These are phyloP conservation scores for Sporisorium exsertum DNA, from an alignment of 1,284 basidiomycete genomes.

Conservation along the genomic window DNA sequence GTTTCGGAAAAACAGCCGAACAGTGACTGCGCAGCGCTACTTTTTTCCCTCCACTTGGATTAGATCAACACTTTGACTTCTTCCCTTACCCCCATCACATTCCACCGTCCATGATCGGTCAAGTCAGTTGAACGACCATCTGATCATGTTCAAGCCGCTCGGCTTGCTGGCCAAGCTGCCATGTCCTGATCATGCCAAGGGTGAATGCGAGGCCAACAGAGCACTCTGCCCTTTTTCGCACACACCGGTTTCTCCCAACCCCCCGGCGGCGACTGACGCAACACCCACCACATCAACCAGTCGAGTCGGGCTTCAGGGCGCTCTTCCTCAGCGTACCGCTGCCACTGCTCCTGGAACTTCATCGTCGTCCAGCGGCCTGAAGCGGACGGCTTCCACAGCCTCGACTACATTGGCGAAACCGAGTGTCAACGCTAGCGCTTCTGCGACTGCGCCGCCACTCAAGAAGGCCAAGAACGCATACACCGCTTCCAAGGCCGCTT, in stretches of 20 bases:
- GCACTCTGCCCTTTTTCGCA: slow-evolving; percentile 54
- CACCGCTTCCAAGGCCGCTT: slow-evolving; percentile 15
- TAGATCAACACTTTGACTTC: neutral
- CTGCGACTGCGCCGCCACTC: slow-evolving; percentile 20
- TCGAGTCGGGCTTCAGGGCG: slow-evolving; percentile 9
- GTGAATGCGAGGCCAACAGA: slow-evolving; percentile 47
- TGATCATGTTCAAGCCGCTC: slow-evolving; percentile 55
- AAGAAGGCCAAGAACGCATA: slow-evolving; percentile 53
- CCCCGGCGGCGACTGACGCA: neutral
- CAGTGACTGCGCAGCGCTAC: neutral
- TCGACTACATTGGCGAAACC: slow-evolving; percentile 6
- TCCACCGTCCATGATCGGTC: neutral
- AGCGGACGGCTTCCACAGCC: slow-evolving; percentile 18
- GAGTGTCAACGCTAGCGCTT: neutral
- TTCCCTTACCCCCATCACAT: neutral
- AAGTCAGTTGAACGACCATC: neutral
- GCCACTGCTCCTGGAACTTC: neutral
- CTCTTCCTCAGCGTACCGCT: neutral
- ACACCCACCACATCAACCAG: slow-evolving; percentile 20
- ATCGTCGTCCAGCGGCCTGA: slow-evolving; percentile 2
- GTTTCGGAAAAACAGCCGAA: neutral
- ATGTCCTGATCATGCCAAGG: slow-evolving; percentile 54
- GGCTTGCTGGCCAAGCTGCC: slow-evolving; percentile 53
- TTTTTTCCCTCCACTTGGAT: neutral
- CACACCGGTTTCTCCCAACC: slow-evolving; percentile 7